Evolutionary conservation across 2,329 filamentous ascomycete genomes (phyloP), one percentile per base, ranked within the genome.

Genomic region (Cercospora sp.): DNA sequence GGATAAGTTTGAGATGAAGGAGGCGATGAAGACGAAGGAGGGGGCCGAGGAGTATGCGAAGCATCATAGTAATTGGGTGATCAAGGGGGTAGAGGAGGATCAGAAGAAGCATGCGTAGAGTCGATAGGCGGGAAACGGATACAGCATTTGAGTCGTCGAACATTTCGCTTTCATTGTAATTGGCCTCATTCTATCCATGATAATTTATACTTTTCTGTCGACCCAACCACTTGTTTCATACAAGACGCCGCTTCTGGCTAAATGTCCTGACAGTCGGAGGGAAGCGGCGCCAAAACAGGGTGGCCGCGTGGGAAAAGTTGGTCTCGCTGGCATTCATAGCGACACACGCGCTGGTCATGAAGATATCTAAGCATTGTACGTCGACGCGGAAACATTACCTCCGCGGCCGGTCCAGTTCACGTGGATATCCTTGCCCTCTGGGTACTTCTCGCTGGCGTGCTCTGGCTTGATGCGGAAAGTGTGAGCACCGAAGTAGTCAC

Each of bases 341-440:
- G 61, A 65, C 20, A 66, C 42, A 60, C 53, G 57, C 67, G 63
- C 63, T 28, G 36, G 30, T 42, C 33, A 23, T 31, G 55, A 51
- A 23, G 40, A 57, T 31, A 59, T 71, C 87, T 96, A 98, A 86
- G 92, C 95, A 84, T 93, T 91, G 88, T 99, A 99, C 76, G 94
- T 98, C 63, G 94, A 97, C 78, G 95, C 95, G 76, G 93, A 97
- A 74, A 99, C 91, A 80, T 98, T 95, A 79, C 95, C 95, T 80
- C 95, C 95, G 81, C 95, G 91, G 78, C 95, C 95, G 76, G 95
- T 99, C 95, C 95, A 99, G 92, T 99, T 99, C 83, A 98, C 93
- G 88, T 99, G 95, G 80, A 94, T 95, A 82, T 98, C 89, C 85
- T 93, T 85, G 82, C 90, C 93, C 76, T 86, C 88, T 74, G 90